These are phyloP conservation scores for Aspergillus brasiliensis DNA, from an alignment of 2,329 filamentous ascomycete genomes.

Conservation along the genomic window DNA sequence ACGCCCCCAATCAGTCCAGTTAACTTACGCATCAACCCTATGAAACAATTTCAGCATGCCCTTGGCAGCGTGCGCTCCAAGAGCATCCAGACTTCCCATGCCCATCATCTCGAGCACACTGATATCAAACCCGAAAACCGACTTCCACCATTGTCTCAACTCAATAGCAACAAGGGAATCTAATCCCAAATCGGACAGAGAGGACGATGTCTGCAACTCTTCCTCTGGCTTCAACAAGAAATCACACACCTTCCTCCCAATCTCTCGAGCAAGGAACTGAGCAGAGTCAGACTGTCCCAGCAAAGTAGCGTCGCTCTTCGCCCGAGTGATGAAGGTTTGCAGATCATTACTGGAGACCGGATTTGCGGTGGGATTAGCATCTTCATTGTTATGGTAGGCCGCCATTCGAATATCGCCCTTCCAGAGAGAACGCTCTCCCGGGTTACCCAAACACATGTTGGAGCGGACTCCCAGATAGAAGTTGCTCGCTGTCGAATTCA, in stretches of 20 bases:
- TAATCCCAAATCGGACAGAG: constrained; percentile 25
- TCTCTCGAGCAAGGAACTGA: constrained; percentile 20
- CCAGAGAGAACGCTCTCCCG: too few species aligned
- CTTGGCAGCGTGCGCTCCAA: background rate
- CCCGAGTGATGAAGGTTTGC: background rate
- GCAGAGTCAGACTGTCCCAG: background rate
- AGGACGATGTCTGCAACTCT: constrained; percentile 19
- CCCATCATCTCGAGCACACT: constrained; percentile 29
- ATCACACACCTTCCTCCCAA: constrained; percentile 22
- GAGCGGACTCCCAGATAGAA: too few species aligned
- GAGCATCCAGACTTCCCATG: background rate
- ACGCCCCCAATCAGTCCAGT: too few species aligned
- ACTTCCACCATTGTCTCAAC: constrained; percentile 29
- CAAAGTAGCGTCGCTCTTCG: background rate
- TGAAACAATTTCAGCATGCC: background rate
- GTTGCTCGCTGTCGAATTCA: background rate
- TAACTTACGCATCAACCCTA: too few species aligned
- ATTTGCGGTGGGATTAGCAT: too few species aligned
- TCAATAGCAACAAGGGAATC: constrained; percentile 36
- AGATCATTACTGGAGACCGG: background rate
- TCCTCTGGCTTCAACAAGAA: constrained; percentile 22
- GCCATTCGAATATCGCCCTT: constrained; percentile 4
- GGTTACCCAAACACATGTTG: too few species aligned
- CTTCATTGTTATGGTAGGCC: constrained; percentile 1
- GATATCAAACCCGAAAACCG: constrained; percentile 24